phyloP scores from a whole-genome alignment of 2,329 filamentous ascomycete genomes.

The Geosmithia flava region DNA sequence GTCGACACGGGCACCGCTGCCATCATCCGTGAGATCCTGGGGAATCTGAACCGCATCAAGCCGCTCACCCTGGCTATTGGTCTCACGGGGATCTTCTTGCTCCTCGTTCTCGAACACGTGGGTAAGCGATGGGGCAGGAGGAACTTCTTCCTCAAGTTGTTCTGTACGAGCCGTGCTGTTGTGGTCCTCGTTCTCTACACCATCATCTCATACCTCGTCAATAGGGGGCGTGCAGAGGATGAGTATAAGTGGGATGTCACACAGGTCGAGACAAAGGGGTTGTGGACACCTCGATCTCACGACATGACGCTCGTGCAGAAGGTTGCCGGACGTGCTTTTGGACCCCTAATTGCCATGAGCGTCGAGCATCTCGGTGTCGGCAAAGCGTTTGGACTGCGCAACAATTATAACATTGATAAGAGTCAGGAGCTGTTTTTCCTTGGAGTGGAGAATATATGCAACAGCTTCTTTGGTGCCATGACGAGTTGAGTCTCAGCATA shows the following conservation, averaged over 20 bases:
- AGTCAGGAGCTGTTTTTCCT: constrained; percentile 55
- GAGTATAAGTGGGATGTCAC: constrained; percentile 40
- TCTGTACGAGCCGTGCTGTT: constrained; percentile 48
- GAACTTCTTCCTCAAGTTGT: constrained; percentile 43
- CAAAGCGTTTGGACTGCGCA: constrained; percentile 48
- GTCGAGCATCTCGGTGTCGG: constrained; percentile 55
- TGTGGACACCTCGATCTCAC: constrained; percentile 36
- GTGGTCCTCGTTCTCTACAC: constrained; percentile 50
- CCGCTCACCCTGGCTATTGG: constrained; percentile 47
- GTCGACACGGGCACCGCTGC: constrained; percentile 38
- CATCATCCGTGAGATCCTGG: constrained; percentile 47
- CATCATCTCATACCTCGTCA: constrained; percentile 49
- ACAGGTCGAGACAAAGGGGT: constrained; percentile 42
- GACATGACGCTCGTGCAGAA: constrained; percentile 33
- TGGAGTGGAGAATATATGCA: constrained; percentile 49
- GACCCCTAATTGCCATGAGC: constrained; percentile 47
- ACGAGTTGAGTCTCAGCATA: constrained; percentile 16
- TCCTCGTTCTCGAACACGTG: constrained; percentile 42
- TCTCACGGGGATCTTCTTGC: constrained; percentile 41
- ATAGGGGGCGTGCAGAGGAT: constrained; percentile 34
- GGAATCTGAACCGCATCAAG: constrained; percentile 41
- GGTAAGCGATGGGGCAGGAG: constrained; percentile 47
- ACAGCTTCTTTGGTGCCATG: constrained; percentile 53
- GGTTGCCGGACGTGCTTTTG: constrained; percentile 40
- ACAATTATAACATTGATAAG: constrained; percentile 50